A percentile compares a stretch with the other conserved stretches of the same genome.
Conservation (phyloP, 2,329 filamentous ascomycete genomes). For the Tolypocladium inflatum region DNA sequence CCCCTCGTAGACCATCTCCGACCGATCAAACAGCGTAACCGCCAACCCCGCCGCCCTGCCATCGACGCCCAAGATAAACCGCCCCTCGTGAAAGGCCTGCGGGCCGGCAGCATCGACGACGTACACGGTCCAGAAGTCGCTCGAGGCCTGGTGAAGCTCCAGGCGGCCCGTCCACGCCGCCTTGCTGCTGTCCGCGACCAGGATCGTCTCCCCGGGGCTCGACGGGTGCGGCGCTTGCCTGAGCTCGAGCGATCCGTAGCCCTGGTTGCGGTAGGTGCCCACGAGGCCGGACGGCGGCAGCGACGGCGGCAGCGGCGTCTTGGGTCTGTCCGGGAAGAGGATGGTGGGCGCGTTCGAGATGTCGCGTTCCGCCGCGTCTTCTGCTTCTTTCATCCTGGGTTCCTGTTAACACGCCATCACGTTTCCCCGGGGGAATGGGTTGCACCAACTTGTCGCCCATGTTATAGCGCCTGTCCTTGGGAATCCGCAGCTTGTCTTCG, state of each 20-base stretch:
- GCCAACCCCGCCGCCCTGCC: not conserved
- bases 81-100: slow-evolving; percentile 1
- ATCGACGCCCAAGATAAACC: slow-evolving; percentile 5
- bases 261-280: slow-evolving; percentile 34
- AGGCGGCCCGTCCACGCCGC: slow-evolving; percentile 10
- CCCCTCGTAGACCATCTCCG: slow-evolving; percentile 1
- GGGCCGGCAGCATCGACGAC: not conserved
- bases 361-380: slow-evolving; percentile 10
- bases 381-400: not conserved
- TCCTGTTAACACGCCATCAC: not conserved
- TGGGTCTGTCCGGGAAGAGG: slow-evolving; percentile 27
- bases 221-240: slow-evolving; percentile 6
- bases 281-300: slow-evolving; percentile 20
- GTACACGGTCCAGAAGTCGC: slow-evolving; percentile 15
- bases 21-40: not conserved
- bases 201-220: slow-evolving; percentile 5
- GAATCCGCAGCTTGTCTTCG: slow-evolving; percentile 18
- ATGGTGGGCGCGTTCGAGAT: slow-evolving; percentile 17
- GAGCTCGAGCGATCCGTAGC: slow-evolving; percentile 21
- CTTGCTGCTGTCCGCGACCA: slow-evolving; percentile 13
- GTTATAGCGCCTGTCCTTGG: slow-evolving; percentile 10
- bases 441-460: slow-evolving; percentile 5
- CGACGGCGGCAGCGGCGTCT: slow-evolving; percentile 23
- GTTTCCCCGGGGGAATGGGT: not conserved
- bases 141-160: slow-evolving; percentile 16